Base-by-base conservation (phyloP, 2,329 filamentous ascomycete genomes). In the Xylariaceae sp. region DNA sequence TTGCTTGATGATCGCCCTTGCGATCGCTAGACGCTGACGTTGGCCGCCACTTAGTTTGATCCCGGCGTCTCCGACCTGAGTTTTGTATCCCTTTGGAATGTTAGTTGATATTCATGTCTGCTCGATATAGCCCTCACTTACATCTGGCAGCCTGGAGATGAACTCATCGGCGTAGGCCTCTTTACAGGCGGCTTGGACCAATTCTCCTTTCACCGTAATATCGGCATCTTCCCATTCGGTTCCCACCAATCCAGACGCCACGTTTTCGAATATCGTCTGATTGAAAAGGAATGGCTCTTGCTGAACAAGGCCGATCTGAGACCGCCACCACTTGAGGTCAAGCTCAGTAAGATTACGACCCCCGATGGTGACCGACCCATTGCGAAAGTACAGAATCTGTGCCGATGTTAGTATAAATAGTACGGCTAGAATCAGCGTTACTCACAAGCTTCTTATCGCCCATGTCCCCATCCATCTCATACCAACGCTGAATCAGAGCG, bases 231-330 rank as follows among this genome's bases (percentile, higher is more conserved):
- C 77, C 75, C 79, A 82, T 19, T 78, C 63, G 47, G 76, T 73
- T 49, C 79, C 73, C 45, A 78, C 70, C 1, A 86, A 66, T 0
- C 84, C 84, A 60, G 79, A 79, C 1, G 77, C 75, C 5, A 87
- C 81, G 56, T 87, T 87, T 10, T 77, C 75, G 59, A 75, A 81
- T 30, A 88, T 85, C 0, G 80, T 81, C 19, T 83, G 77, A 62
- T 85, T 85, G 68, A 88, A 87, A 1, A 87, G 73, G 53, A 85
- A 84, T 0, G 84, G 83, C 52, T 88, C 84, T 64, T 87, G 84
- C 60, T 86, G 82, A 1, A 88, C 85, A 12, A 87, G 72, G 0
- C 83, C 81, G 55, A 87, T 85, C 55, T 82, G 77, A 3, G 75
- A 75, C 51, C 79, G 74, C 84, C 68, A 87, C 76, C 64, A 89